phyloP scores from a whole-genome alignment of 2,329 filamentous ascomycete genomes.

The Epichloe bromicola region DNA sequence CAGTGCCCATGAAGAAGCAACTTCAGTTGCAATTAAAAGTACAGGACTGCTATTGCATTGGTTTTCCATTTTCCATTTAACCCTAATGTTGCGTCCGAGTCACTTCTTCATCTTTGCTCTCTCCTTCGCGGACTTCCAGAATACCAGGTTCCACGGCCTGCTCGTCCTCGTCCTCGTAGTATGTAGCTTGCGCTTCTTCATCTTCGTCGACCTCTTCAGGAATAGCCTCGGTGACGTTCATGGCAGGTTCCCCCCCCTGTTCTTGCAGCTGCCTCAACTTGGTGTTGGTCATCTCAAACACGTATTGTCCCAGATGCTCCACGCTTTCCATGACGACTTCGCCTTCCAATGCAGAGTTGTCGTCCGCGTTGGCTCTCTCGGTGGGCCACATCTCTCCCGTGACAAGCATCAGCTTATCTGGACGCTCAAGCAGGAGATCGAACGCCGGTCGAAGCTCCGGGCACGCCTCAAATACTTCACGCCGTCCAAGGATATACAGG shows the following conservation, averaged over 20 bases:
- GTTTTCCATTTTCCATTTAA: neutral
- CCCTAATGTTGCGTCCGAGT: neutral
- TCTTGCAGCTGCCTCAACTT: conserved; percentile 36
- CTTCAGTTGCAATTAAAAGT: too few relatives aligned
- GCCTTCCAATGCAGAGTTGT: conserved; percentile 31
- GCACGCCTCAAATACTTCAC: conserved; percentile 77
- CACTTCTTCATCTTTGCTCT: neutral
- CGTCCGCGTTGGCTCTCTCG: conserved; percentile 33
- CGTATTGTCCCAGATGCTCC: conserved; percentile 91
- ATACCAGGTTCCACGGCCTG: conserved; percentile 21
- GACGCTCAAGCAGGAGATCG: conserved; percentile 59
- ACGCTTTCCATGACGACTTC: conserved; percentile 73
- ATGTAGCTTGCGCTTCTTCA: conserved; percentile 16
- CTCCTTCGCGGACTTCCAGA: conserved; percentile 21
- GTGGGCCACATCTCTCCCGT: conserved; percentile 81
- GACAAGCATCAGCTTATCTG: conserved; percentile 68
- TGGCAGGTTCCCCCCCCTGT: conserved; percentile 15
- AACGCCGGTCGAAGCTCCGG: conserved; percentile 83
- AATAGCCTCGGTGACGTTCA: conserved; percentile 12
- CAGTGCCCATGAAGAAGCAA: too few relatives aligned
- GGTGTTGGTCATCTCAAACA: conserved; percentile 83
- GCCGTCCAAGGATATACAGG: conserved; percentile 80
- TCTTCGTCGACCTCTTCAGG: conserved; percentile 17
- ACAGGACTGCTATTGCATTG: neutral
- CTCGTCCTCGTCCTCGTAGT: conserved; percentile 19